Evolutionary conservation across 768 basidiomycete species (phyloP).

Genomic region (Tricholoma terreum): DNA sequence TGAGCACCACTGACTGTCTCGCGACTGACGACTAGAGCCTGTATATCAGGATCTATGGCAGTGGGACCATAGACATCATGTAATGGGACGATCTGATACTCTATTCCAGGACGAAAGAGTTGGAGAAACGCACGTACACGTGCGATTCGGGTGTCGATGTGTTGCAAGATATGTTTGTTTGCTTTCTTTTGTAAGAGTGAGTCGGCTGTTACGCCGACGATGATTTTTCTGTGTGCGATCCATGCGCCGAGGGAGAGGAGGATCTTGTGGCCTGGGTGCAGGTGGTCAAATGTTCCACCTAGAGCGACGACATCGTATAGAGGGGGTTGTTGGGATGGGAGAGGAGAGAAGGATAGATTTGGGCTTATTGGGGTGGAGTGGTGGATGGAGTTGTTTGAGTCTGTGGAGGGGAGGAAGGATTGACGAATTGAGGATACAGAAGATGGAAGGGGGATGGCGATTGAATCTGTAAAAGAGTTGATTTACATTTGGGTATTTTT

Average conservation of each 20-base stretch:
- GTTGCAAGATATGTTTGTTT: constrained; percentile 64
- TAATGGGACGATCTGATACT: constrained; percentile 70
- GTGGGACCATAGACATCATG: constrained; percentile 92
- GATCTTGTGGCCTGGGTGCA: constrained; percentile 97
- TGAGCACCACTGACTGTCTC: constrained; percentile 81
- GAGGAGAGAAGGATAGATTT: not conserved
- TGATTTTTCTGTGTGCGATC: constrained; percentile 74
- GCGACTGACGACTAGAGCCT: constrained; percentile 86
- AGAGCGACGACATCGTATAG: constrained; percentile 72
- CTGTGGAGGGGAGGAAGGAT: constrained; percentile 32
- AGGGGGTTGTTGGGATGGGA: constrained; percentile 13
- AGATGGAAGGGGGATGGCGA: constrained; percentile 41
- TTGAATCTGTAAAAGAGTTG: constrained; percentile 29
- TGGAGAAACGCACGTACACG: constrained; percentile 65
- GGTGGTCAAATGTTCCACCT: constrained; percentile 97
- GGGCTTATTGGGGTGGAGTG: not conserved
- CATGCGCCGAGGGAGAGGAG: constrained; percentile 89
- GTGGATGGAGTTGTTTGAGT: constrained; percentile 8
- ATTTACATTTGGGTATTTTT: not conserved
- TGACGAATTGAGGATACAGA: constrained; percentile 38
- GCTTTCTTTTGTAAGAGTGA: constrained; percentile 67
- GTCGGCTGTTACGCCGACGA: constrained; percentile 91
- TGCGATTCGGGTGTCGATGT: constrained; percentile 51
- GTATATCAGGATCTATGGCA: constrained; percentile 81
- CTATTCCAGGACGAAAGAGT: constrained; percentile 64